Evolutionary conservation across 345 rosid genomes (phyloP).

Genomic region (Garcia nutans): DNA sequence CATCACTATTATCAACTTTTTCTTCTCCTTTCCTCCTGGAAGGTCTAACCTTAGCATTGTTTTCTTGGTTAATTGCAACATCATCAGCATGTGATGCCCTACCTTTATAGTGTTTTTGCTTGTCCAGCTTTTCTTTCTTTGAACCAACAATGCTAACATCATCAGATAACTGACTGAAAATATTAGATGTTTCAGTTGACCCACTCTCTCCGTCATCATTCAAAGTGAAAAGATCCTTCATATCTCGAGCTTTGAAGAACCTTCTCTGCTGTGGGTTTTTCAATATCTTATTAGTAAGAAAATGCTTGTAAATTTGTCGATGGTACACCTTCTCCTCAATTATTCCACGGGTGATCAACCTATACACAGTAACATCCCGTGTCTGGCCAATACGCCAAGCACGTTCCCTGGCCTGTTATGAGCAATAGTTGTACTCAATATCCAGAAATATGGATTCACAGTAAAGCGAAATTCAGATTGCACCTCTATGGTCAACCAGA

Average conservation of each 20-base stretch:
- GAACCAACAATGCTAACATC: constrained; percentile 66
- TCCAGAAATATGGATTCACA: constrained; percentile 4
- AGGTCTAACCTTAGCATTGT: constrained; percentile 30
- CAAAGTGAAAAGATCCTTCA: constrained; percentile 84
- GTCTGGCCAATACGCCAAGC: constrained; percentile 99
- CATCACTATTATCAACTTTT: constrained; percentile 36
- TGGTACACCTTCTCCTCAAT: constrained; percentile 98
- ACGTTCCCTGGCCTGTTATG: constrained; percentile 91
- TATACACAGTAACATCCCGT: constrained; percentile 84
- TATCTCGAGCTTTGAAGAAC: constrained; percentile 92
- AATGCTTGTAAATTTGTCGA: constrained; percentile 95
- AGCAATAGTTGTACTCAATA: constrained; percentile 12
- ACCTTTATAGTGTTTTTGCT: constrained; percentile 23
- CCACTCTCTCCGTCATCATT: constrained; percentile 67
- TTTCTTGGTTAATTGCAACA: constrained; percentile 26
- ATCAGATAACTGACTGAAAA: constrained; percentile 76
- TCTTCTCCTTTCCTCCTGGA: constrained; percentile 51
- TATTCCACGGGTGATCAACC: constrained; percentile 89
- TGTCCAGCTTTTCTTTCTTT: constrained; percentile 36
- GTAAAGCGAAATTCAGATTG: neutral
- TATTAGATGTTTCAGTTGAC: constrained; percentile 79
- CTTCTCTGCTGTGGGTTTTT: constrained; percentile 95
- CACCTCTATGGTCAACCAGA: neutral
- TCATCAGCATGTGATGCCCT: constrained; percentile 28
- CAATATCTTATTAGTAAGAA: constrained; percentile 86